Percentiles rank a stretch among this genome's conserved stretches.
Conservation (phyloP, 2,329 filamentous ascomycete species). For the Xylaria sp. region DNA sequence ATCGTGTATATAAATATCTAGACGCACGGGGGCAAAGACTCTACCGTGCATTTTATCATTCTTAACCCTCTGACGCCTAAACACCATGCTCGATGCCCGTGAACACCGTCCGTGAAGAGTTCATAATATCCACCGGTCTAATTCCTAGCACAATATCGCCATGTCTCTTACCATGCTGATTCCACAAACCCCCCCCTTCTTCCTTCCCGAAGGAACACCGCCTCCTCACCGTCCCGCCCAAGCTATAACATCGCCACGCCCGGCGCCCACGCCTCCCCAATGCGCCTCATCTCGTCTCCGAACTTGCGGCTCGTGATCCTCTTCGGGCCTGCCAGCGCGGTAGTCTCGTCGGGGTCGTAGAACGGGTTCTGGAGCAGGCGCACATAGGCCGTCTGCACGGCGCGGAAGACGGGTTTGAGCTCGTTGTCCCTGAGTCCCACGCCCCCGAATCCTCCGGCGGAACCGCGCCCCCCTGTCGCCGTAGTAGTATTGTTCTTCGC, state of each 20-base stretch:
- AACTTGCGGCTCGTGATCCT: conserved; percentile 87
- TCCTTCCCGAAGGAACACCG: background rate
- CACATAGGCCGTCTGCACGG: conserved; percentile 93
- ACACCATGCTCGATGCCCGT: conserved; percentile 42
- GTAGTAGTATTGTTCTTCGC: conserved; percentile 31
- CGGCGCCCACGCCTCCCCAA: conserved; percentile 86
- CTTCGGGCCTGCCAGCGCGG: conserved; percentile 63
- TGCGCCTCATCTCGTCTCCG: conserved; percentile 81
- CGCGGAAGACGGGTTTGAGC: conserved; percentile 88
- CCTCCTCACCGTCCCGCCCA: background rate
- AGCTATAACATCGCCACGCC: conserved; percentile 71
- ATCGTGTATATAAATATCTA: conserved; percentile 28
- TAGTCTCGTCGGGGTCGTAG: conserved; percentile 88
- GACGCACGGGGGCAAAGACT: conserved; percentile 12
- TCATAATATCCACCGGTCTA: background rate
- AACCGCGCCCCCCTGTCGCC: conserved; percentile 3
- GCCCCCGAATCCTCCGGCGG: conserved; percentile 52
- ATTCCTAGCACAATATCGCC: background rate
- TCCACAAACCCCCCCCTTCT: background rate
- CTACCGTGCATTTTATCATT: conserved; percentile 6
- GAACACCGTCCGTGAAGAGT: conserved; percentile 14
- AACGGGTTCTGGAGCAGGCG: conserved; percentile 92
- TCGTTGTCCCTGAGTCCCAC: conserved; percentile 85
- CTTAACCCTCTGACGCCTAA: conserved; percentile 36
- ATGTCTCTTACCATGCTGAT: background rate